A percentile compares a stretch with the other conserved stretches of the same genome.
Evolutionary conservation across 2,329 filamentous ascomycete species (phyloP).

Genomic region (Pseudogymnoascus destructans): DNA sequence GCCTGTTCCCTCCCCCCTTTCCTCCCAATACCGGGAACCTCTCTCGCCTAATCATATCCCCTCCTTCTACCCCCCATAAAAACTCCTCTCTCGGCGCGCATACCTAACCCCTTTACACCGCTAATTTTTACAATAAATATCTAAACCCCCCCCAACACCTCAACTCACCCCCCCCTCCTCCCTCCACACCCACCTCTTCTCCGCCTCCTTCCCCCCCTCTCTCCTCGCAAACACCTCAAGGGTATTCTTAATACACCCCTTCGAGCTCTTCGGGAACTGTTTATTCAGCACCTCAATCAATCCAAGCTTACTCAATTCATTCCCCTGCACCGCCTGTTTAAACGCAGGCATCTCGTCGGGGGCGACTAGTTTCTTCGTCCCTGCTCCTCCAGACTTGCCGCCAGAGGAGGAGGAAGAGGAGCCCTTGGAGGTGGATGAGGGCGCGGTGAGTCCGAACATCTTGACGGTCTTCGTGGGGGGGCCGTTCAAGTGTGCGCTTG

Average conservation of each 20-base stretch:
- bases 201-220: conserved; percentile 45
- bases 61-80: no score
- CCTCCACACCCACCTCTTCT: conserved; percentile 50
- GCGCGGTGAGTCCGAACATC: conserved; percentile 9
- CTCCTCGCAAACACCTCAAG: conserved; percentile 52
- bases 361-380: conserved; percentile 20
- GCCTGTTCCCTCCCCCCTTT: background rate
- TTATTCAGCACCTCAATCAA: conserved; percentile 65
- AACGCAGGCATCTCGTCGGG: conserved; percentile 33
- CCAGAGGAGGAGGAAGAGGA: conserved; percentile 7
- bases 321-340: conserved; percentile 55
- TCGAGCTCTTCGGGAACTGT: conserved; percentile 57
- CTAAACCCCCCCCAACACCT: background rate
- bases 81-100: background rate
- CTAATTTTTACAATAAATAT: background rate
- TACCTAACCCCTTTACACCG: background rate
- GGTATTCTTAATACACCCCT: conserved; percentile 57
- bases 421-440: background rate
- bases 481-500: conserved; percentile 14
- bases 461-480: background rate
- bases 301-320: conserved; percentile 59
- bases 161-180: background rate
- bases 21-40: background rate
- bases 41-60: background rate
- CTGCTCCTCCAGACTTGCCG: conserved; percentile 11